Base-by-base conservation (phyloP, 2,329 filamentous ascomycete genomes). In the Paecilomyces fulvus region DNA sequence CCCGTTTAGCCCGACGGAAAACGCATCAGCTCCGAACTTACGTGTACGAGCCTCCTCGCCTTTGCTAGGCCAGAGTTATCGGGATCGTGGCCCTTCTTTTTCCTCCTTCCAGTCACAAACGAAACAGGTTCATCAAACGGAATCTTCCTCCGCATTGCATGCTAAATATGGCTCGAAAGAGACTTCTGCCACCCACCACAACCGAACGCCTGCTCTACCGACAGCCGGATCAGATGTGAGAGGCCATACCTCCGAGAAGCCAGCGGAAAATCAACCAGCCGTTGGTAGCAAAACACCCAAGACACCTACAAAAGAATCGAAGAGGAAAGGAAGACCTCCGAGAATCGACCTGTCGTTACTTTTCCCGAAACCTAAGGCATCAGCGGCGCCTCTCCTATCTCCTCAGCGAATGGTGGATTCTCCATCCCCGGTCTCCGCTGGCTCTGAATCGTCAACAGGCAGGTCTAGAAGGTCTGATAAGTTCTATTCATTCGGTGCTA, bases 271-370 rank as follows among this genome's bases (percentile, higher is more conserved):
- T 58, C 54, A 30, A 51, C 58, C n/a, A 30, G 52, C 23, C 49
- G 56, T 21, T n/a, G 31, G 37, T n/a, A 49, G 10, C 48, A 52
- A 59, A 52, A 48, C 54, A 14, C 12, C 37, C 46, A 31, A 51
- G 8, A 43, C 37, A 17, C 37, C 37, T 8, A 60, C 63, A 23
- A 71, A 69, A 56, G 67, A 71, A n/a, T 67, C 66, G n/a, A 73
- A 72, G 56, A 63, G 68, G 33, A 75, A 73, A 59, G 63, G 67
- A 53, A 69, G 72, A 12, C 72, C 74, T 33, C 67, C 69, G 10
- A 65, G 70, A 56, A 72, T 76, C 59, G 74, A 76, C 53, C 65
- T 76, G 20, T 76, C 74, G 30, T 64, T 72, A 14, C 63, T 76
- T 14, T 76, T 75, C 57, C 74, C 74, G 6, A 75, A 70, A 58